Percentiles rank a stretch among this genome's conserved stretches.
Evolutionary conservation across 176 grass and related monocot genomes (phyloP).

Genomic region (Triticum turgidum): DNA sequence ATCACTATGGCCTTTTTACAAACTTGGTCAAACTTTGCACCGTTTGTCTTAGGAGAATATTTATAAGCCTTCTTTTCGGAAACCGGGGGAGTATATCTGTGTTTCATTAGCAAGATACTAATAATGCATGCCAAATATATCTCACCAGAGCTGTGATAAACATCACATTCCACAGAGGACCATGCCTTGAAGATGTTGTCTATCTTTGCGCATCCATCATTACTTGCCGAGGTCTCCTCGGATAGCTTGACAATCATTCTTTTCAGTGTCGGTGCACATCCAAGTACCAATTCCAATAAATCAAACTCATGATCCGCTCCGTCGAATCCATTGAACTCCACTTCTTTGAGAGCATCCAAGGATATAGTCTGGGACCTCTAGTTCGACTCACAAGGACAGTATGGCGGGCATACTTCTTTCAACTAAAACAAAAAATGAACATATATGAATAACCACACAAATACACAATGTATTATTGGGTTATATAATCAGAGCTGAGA

Average conservation of each 20-base stretch:
- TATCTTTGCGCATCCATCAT: background rate
- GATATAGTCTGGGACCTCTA: background rate
- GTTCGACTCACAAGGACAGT: background rate
- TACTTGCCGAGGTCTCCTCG: background rate
- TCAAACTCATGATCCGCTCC: background rate
- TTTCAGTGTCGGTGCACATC: background rate
- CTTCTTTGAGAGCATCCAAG: background rate
- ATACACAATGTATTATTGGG: background rate
- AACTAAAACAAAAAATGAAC: background rate
- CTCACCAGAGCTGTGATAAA: background rate
- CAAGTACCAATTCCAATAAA: background rate
- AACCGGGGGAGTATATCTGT: background rate
- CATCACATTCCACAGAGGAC: background rate
- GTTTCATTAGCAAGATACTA: background rate
- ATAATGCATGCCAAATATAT: background rate
- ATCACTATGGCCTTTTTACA: no score
- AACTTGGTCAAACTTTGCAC: no score
- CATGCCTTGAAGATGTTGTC: background rate
- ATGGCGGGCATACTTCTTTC: background rate
- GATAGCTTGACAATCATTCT: background rate
- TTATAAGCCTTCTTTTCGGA: no score
- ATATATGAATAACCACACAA: background rate
- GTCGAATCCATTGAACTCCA: background rate
- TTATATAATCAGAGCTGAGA: background rate
- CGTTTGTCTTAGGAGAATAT: no score